These are phyloP conservation scores for Tolypocladium cylindrosporum DNA, from an alignment of 2,329 filamentous ascomycete genomes.

Conservation along the genomic window DNA sequence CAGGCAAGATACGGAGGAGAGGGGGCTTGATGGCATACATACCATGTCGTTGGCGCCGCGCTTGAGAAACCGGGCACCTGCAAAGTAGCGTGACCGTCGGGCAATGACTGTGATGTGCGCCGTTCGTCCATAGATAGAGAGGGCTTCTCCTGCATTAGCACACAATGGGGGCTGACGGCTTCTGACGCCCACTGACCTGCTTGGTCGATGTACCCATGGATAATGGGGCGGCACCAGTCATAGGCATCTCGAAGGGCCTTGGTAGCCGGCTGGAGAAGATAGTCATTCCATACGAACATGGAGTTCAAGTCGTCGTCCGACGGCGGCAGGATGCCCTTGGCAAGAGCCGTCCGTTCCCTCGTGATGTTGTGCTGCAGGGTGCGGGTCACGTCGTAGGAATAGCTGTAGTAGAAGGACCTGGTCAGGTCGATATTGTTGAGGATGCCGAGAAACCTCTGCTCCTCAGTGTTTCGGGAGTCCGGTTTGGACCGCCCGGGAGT, in stretches of 20 bases:
- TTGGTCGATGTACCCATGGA: slow-evolving; percentile 94
- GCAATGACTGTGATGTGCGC: slow-evolving; percentile 94
- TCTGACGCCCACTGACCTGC: slow-evolving; percentile 36
- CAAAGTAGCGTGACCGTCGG: slow-evolving; percentile 83
- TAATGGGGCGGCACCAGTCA: slow-evolving; percentile 93
- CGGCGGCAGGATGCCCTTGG: slow-evolving; percentile 50
- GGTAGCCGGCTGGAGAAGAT: slow-evolving; percentile 69
- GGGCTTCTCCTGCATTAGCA: slow-evolving; percentile 27
- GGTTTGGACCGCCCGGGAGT: slow-evolving; percentile 66
- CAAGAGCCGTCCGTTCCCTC: slow-evolving; percentile 62
- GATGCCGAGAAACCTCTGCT: slow-evolving; percentile 79
- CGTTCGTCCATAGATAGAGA: slow-evolving; percentile 77
- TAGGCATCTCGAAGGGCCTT: slow-evolving; percentile 66
- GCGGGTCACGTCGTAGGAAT: slow-evolving; percentile 90
- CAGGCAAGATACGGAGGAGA: not conserved
- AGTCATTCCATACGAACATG: slow-evolving; percentile 98
- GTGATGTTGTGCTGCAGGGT: slow-evolving; percentile 90
- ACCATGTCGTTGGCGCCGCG: slow-evolving; percentile 82
- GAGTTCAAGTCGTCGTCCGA: slow-evolving; percentile 63
- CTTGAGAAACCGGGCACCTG: slow-evolving; percentile 88
- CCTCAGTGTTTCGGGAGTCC: slow-evolving; percentile 75
- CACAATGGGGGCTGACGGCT: not conserved
- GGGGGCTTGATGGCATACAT: slow-evolving; percentile 6
- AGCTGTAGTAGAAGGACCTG: slow-evolving; percentile 94
- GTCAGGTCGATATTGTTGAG: slow-evolving; percentile 86